phyloP scores from a whole-genome alignment of 176 grass and related monocot species.

The Carex pumila region DNA sequence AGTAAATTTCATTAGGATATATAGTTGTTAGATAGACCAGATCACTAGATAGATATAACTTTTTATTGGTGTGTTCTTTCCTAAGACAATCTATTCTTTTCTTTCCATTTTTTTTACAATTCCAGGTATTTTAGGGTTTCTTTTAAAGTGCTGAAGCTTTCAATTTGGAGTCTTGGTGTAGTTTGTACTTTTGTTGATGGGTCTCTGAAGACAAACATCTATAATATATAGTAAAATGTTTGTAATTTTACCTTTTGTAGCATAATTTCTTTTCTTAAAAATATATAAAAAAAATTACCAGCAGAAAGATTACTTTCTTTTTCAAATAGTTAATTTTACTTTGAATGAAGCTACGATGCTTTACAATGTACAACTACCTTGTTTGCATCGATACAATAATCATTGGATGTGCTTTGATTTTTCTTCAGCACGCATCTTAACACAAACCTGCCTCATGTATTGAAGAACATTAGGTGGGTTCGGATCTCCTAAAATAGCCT shows the following conservation, averaged over 20 bases:
- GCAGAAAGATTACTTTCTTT: background rate
- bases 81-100: background rate
- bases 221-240: background rate
- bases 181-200: background rate
- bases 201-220: background rate
- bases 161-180: background rate
- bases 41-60: background rate
- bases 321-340: background rate
- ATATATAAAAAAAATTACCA: background rate
- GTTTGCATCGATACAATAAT: too few species aligned
- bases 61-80: background rate
- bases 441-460: too few species aligned
- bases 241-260: background rate
- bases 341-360: too few species aligned
- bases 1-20: constrained; percentile 17
- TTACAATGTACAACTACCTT: too few species aligned
- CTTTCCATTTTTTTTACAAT: background rate
- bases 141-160: background rate
- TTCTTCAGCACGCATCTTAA: too few species aligned
- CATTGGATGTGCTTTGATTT: too few species aligned
- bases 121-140: background rate
- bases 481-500: too few species aligned
- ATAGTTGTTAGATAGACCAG: constrained; percentile 8
- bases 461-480: too few species aligned
- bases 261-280: background rate